Evolutionary conservation across 1,284 basidiomycete species (phyloP).

Genomic region (Pterulicium gracile): DNA sequence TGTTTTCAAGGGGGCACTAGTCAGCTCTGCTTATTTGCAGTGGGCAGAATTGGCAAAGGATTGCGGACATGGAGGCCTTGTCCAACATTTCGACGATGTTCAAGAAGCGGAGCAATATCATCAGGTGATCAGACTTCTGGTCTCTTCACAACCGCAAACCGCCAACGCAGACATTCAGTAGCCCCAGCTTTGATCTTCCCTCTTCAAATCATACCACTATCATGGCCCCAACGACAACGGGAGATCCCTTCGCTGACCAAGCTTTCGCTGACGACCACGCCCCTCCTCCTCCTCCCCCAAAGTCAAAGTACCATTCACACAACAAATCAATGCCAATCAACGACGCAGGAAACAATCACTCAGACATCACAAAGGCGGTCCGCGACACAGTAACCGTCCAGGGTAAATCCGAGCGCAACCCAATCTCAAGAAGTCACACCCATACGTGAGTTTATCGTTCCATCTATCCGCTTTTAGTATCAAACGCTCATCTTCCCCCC

Average conservation of each 20-base stretch:
- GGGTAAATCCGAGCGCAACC: constrained; percentile 29
- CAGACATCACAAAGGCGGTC: constrained; percentile 48
- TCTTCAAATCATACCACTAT: no score
- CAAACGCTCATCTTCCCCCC: constrained; percentile 13
- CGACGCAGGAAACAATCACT: not conserved
- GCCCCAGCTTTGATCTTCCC: no score
- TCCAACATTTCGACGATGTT: no score
- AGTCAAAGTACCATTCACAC: constrained; percentile 20
- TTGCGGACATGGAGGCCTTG: no score
- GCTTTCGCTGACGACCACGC: not conserved
- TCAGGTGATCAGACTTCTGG: no score
- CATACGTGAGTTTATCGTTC: constrained; percentile 20
- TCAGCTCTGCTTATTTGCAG: no score
- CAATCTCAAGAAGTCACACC: constrained; percentile 26
- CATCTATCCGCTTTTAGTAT: constrained; percentile 7
- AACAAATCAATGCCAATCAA: not conserved
- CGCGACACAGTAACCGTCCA: constrained; percentile 52
- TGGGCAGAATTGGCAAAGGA: no score
- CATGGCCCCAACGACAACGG: constrained; percentile 1
- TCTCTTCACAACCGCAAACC: no score
- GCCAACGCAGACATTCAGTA: no score
- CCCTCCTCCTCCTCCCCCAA: constrained; percentile 3
- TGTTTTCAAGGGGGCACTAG: no score
- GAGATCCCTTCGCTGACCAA: constrained; percentile 8
- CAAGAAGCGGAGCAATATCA: no score